phyloP scores from a whole-genome alignment of 352 stramenopile species.

The Pythium dissimile region DNA sequence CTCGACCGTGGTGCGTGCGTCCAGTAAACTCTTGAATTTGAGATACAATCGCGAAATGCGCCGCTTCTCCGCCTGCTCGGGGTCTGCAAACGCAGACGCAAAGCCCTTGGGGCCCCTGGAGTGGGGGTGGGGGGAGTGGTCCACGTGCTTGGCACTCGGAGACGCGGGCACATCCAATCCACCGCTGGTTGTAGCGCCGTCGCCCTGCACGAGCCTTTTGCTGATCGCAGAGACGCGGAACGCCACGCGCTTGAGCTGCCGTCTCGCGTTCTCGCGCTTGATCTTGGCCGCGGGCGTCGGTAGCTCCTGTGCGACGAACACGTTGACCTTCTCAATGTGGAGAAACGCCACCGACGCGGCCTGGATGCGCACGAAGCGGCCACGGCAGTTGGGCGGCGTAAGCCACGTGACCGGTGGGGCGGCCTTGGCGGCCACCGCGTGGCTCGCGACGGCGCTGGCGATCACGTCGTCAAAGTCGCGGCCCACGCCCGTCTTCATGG shows the following conservation, averaged over 20 bases:
- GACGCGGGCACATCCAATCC: background rate
- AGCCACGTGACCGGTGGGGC: conserved; percentile 39
- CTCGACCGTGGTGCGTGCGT: conserved; percentile 41
- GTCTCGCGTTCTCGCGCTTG: conserved; percentile 13
- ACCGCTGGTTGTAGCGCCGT: background rate
- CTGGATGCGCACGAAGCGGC: conserved; percentile 60
- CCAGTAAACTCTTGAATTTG: conserved; percentile 56
- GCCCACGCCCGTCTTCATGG: conserved; percentile 60
- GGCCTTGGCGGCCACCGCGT: conserved; percentile 29
- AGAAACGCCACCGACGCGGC: conserved; percentile 38
- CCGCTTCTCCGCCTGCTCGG: conserved; percentile 48
- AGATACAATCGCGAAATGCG: conserved; percentile 58
- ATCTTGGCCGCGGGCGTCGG: conserved; percentile 9
- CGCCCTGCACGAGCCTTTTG: conserved; percentile 1
- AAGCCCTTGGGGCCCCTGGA: conserved; percentile 2
- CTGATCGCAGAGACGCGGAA: conserved; percentile 54
- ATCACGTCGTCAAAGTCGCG: conserved; percentile 59
- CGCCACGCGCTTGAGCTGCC: conserved; percentile 40
- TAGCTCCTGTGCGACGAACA: conserved; percentile 36
- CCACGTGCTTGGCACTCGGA: background rate
- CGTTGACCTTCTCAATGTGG: conserved; percentile 59
- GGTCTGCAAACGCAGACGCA: conserved; percentile 18
- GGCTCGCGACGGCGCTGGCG: conserved; percentile 39
- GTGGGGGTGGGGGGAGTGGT: background rate
- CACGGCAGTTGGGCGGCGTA: conserved; percentile 45